Conservation (phyloP, 2,329 filamentous ascomycete species). For the Knoxdaviesia proteae region DNA sequence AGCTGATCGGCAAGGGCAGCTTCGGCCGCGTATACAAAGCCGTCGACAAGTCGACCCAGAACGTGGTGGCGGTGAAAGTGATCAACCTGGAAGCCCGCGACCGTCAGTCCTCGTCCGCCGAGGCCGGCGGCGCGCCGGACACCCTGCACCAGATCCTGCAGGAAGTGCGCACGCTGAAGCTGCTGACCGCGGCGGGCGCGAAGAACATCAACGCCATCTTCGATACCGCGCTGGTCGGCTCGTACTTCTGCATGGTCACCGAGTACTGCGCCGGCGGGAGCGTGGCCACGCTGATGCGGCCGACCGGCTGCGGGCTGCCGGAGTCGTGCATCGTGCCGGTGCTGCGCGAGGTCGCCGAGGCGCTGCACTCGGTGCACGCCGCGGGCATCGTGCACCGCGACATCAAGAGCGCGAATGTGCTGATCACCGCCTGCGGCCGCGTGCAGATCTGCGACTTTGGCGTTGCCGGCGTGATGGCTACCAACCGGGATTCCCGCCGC, state of each 20-base stretch:
- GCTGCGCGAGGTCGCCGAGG: conserved; percentile 24
- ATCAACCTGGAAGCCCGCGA: conserved; percentile 57
- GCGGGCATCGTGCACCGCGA: conserved; percentile 30
- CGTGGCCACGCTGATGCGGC: conserved; percentile 33
- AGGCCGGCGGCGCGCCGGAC: conserved; percentile 11
- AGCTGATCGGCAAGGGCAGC: conserved; percentile 45
- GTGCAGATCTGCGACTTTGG: conserved; percentile 51
- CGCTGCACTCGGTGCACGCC: conserved; percentile 26
- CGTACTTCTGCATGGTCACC: conserved; percentile 47
- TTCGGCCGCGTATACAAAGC: conserved; percentile 48
- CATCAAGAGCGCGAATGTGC: conserved; percentile 39
- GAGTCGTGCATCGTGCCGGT: conserved; percentile 32
- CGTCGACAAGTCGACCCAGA: conserved; percentile 12
- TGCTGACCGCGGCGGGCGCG: conserved; percentile 38
- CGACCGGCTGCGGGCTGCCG: conserved; percentile 21
- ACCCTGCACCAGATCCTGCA: conserved; percentile 30
- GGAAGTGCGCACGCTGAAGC: conserved; percentile 32
- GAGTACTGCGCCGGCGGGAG: conserved; percentile 50
- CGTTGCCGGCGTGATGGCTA: conserved; percentile 41
- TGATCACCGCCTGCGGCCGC: conserved; percentile 40
- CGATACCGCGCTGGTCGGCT: conserved; percentile 40
- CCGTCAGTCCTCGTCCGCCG: conserved; percentile 30
- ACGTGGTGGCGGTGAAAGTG: conserved; percentile 49
- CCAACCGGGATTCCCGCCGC: conserved; percentile 34
- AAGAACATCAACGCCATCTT: conserved; percentile 45